phyloP scores from a whole-genome alignment of 371 early-diverging fungal species.

The Rhizomucor miehei region DNA sequence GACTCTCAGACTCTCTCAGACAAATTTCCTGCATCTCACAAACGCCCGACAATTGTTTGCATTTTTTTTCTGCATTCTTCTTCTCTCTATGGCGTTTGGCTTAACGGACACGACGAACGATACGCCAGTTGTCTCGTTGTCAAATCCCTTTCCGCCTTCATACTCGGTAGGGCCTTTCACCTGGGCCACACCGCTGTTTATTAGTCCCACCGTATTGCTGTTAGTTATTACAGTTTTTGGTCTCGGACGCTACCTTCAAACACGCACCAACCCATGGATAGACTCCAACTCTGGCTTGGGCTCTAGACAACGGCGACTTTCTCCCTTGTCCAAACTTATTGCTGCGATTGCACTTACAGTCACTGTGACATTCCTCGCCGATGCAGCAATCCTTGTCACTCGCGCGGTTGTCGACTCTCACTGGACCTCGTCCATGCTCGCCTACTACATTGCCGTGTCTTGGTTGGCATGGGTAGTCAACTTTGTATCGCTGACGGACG shows the following conservation, averaged over 20 bases:
- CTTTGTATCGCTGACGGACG: constrained; percentile 24
- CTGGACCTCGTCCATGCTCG: constrained; percentile 28
- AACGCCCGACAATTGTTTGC: too few relatives aligned
- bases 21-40: too few relatives aligned
- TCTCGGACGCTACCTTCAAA: constrained; percentile 24
- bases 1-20: too few relatives aligned
- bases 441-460: constrained; percentile 34
- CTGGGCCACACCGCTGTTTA: constrained; percentile 27
- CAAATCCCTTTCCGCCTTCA: constrained; percentile 23
- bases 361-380: constrained; percentile 24
- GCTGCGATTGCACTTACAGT: constrained; percentile 18
- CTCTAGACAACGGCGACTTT: constrained; percentile 11
- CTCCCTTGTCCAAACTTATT: constrained; percentile 29
- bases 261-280: constrained; percentile 11
- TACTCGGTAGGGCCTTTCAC: constrained; percentile 27
- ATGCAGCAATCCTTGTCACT: constrained; percentile 25
- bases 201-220: constrained; percentile 26
- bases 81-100: too few relatives aligned
- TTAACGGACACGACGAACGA: too few relatives aligned
- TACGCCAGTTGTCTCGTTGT: too few relatives aligned
- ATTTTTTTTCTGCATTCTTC: too few relatives aligned
- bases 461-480: constrained; percentile 37
- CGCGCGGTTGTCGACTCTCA: constrained; percentile 24
- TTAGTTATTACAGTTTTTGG: constrained; percentile 21
- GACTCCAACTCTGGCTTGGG: neutral